Conservation (phyloP, 371 early-diverging fungal genomes). For the Mucor velutinosus region DNA sequence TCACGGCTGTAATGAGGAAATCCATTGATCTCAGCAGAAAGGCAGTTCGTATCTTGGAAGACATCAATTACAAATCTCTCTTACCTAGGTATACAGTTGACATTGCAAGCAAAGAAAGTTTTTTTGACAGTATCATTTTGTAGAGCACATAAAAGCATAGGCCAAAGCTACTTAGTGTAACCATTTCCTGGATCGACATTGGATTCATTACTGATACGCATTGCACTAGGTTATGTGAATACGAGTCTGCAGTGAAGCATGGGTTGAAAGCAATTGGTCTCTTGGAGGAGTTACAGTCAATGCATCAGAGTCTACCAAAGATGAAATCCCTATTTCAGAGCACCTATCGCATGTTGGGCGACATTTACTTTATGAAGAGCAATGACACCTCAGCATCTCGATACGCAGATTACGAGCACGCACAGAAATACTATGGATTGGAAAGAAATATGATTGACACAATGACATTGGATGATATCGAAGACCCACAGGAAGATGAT, state of each 20-base stretch:
- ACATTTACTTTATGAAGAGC: slow-evolving; percentile 38
- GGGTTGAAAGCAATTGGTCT: not conserved
- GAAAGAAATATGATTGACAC: slow-evolving; percentile 29
- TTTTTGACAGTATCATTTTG: not conserved
- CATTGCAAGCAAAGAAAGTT: too few species aligned
- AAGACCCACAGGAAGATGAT: slow-evolving; percentile 15
- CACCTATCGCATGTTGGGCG: slow-evolving; percentile 28
- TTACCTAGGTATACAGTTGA: not conserved
- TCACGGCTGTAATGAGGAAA: not conserved
- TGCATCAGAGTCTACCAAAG: not conserved
- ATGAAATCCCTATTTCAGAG: slow-evolving; percentile 14
- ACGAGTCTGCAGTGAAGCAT: slow-evolving; percentile 24
- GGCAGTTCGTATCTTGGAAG: slow-evolving; percentile 7
- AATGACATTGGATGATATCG: slow-evolving; percentile 21
- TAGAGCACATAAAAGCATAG: slow-evolving; percentile 17
- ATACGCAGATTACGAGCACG: slow-evolving; percentile 30
- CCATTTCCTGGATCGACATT: not conserved
- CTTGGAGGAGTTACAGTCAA: slow-evolving; percentile 2
- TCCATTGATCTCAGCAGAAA: slow-evolving; percentile 19
- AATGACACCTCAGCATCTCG: slow-evolving; percentile 17
- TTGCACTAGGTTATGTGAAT: slow-evolving; percentile 23
- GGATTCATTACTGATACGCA: not conserved
- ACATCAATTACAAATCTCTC: not conserved
- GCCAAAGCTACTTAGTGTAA: slow-evolving; percentile 30
- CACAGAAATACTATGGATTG: slow-evolving; percentile 29